These are phyloP conservation scores for Closterium sp. DNA, from an alignment of 139 green algal genomes.

Conservation along the genomic window DNA sequence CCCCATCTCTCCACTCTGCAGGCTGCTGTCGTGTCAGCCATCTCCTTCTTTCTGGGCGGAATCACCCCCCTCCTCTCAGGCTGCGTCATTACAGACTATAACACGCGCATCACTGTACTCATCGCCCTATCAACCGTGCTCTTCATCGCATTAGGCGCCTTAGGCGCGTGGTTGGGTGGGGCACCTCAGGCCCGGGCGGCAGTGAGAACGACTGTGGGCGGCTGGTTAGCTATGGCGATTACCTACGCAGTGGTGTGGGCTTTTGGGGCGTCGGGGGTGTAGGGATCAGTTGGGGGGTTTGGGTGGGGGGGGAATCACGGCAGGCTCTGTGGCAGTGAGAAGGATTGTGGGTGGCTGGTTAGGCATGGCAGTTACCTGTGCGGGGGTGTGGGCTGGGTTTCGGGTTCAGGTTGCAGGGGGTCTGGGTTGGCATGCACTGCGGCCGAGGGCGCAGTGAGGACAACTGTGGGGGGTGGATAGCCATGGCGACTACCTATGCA, in stretches of 20 bases:
- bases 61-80: conserved; percentile 66
- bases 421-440: too few species aligned
- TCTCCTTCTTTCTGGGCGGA: conserved; percentile 66
- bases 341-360: too few species aligned
- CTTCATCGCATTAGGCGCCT: conserved; percentile 67
- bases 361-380: too few species aligned
- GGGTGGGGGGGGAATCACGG: too few species aligned
- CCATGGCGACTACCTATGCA: conserved; percentile 75
- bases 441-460: too few species aligned
- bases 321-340: too few species aligned
- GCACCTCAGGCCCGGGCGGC: conserved; percentile 56
- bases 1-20: conserved; percentile 38
- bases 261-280: conserved; percentile 55
- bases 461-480: conserved; percentile 80
- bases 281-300: too few species aligned
- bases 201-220: conserved; percentile 74
- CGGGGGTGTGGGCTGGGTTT: too few species aligned
- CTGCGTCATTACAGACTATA: conserved; percentile 62
- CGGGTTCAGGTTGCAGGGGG: too few species aligned
- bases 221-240: conserved; percentile 74
- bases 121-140: conserved; percentile 48
- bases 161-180: conserved; percentile 72
- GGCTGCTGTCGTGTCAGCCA: conserved; percentile 60
- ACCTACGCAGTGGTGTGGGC: conserved; percentile 69
- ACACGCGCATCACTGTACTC: conserved; percentile 57